A percentile compares a stretch with the other conserved stretches of the same genome.
These are phyloP conservation scores for Pneumocystis carinii DNA, from an alignment of 1,139 yeast genomes.

Conservation along the genomic window DNA sequence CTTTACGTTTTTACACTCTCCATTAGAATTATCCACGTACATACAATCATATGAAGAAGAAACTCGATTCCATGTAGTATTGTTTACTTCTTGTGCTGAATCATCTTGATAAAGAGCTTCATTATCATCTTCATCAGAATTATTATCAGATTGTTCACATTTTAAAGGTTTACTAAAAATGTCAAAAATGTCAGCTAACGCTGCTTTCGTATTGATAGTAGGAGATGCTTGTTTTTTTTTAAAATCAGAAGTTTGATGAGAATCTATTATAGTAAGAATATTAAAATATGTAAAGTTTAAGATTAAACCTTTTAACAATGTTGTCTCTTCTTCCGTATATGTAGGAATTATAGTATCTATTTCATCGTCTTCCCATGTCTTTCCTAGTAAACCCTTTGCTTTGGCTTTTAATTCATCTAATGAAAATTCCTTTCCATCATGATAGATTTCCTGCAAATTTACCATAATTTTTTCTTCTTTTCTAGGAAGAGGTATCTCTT, in stretches of 20 bases:
- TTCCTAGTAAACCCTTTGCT: slow-evolving; percentile 24
- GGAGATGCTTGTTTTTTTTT: slow-evolving; percentile 32
- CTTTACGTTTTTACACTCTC: slow-evolving; percentile 7
- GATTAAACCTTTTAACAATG: background rate
- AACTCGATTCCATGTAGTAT: background rate
- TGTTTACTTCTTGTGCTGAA: slow-evolving; percentile 5
- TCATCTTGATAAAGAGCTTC: slow-evolving; percentile 18
- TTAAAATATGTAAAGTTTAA: background rate
- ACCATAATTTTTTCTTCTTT: slow-evolving; percentile 53
- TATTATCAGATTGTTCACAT: slow-evolving; percentile 13
- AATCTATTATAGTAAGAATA: background rate
- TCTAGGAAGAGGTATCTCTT: background rate
- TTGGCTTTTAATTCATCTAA: slow-evolving; percentile 49
- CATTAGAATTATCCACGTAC: slow-evolving; percentile 8
- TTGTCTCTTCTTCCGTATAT: background rate
- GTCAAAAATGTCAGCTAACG: slow-evolving; percentile 55
- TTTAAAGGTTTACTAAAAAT: slow-evolving; percentile 60
- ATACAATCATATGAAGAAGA: background rate
- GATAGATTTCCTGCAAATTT: slow-evolving; percentile 32
- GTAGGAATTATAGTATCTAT: background rate
- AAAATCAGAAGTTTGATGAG: background rate
- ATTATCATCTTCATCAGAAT: slow-evolving; percentile 13
- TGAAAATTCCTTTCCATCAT: slow-evolving; percentile 39
- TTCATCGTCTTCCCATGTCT: background rate
- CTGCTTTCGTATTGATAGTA: slow-evolving; percentile 63